phyloP scores from a whole-genome alignment of 2,329 filamentous ascomycete genomes.

The Sporothrix protearum region DNA sequence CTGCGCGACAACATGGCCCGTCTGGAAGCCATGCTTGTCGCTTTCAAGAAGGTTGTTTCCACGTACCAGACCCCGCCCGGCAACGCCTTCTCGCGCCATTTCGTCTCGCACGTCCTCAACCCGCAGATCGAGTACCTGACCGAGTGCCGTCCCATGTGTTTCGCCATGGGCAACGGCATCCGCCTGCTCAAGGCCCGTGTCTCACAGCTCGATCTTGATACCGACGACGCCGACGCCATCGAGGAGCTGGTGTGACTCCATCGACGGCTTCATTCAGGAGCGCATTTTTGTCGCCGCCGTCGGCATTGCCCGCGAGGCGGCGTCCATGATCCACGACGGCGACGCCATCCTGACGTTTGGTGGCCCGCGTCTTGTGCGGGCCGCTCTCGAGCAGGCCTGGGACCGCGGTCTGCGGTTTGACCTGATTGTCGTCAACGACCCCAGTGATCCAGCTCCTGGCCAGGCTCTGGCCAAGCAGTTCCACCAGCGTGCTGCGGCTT shows the following conservation, averaged over 20 bases:
- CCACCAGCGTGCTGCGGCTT: constrained; percentile 27
- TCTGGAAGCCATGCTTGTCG: constrained; percentile 80
- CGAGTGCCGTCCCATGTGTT: constrained; percentile 90
- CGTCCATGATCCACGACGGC: constrained; percentile 70
- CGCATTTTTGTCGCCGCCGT: constrained; percentile 83
- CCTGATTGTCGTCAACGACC: constrained; percentile 78
- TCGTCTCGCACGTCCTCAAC: constrained; percentile 85
- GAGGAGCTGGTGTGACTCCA: constrained; percentile 68
- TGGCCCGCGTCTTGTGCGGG: constrained; percentile 80
- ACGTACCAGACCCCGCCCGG: constrained; percentile 86
- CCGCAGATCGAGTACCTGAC: constrained; percentile 94
- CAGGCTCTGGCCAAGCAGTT: constrained; percentile 65
- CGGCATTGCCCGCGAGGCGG: constrained; percentile 75
- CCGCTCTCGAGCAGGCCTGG: constrained; percentile 71
- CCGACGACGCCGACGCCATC: constrained; percentile 79
- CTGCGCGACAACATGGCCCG: constrained; percentile 87
- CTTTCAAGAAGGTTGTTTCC: constrained; percentile 87
- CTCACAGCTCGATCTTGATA: constrained; percentile 81
- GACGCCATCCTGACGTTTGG: constrained; percentile 85
- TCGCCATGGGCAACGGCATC: constrained; percentile 96
- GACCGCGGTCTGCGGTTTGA: constrained; percentile 69
- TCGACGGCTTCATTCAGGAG: constrained; percentile 87
- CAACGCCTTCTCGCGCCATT: constrained; percentile 81
- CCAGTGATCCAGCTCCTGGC: constrained; percentile 51
- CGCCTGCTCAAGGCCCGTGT: constrained; percentile 91